Evolutionary conservation across 2,329 filamentous ascomycete genomes (phyloP).

Genomic region (Cladosporium sp.): DNA sequence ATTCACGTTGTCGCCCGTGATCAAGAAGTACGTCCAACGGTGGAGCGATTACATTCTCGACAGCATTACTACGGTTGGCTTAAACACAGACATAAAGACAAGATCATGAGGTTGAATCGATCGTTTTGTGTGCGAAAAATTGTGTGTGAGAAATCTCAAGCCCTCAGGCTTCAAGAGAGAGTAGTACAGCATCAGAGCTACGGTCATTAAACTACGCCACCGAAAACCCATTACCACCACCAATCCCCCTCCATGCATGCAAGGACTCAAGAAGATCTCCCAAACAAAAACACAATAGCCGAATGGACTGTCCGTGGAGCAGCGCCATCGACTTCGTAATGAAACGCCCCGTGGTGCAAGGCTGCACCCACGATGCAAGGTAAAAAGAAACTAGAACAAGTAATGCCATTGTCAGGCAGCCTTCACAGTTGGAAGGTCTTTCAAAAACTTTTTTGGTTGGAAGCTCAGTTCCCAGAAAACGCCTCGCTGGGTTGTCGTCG

Average conservation of each 20-base stretch:
- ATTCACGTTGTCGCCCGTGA: no score
- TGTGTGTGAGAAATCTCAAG: background rate
- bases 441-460: constrained; percentile 18
- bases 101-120: no score
- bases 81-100: no score
- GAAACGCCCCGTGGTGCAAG: background rate
- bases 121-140: no score
- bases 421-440: constrained; percentile 16
- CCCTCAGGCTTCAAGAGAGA: background rate
- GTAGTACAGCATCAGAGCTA: constrained; percentile 9
- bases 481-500: constrained; percentile 15
- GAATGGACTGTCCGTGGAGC: background rate
- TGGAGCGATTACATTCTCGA: no score
- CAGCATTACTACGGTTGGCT: no score
- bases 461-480: constrained; percentile 3
- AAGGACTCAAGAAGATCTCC: background rate
- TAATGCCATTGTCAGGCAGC: constrained; percentile 15
- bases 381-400: constrained; percentile 17
- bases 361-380: background rate
- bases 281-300: background rate
- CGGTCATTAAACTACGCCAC: constrained; percentile 5
- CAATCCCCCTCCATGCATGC: background rate
- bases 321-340: background rate
- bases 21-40: no score
- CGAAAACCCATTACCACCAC: constrained; percentile 7